Conservation (phyloP, 2,329 filamentous ascomycete genomes). For the Botrytis byssoidea region DNA sequence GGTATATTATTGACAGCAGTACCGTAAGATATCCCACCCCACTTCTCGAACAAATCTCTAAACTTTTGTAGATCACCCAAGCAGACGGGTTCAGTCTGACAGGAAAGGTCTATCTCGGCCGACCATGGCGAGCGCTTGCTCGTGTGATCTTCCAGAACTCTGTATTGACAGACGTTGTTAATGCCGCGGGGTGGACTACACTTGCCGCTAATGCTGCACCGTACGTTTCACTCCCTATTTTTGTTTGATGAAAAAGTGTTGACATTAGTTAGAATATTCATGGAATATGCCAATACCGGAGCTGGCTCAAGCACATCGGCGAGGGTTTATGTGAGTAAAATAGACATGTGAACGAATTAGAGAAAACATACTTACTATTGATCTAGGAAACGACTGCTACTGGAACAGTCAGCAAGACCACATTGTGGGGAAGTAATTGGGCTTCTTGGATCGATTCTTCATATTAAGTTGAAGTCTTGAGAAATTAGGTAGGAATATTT, state of each 20-base stretch:
- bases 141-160: constrained; percentile 51
- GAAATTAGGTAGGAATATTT: neutral
- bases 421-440: constrained; percentile 9
- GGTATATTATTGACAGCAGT: constrained; percentile 15
- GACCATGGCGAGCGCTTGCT: constrained; percentile 50
- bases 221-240: neutral
- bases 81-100: constrained; percentile 25
- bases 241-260: neutral
- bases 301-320: constrained; percentile 13
- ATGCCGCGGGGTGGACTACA: constrained; percentile 47
- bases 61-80: constrained; percentile 24
- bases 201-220: constrained; percentile 26
- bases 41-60: neutral
- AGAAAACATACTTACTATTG: neutral
- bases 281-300: constrained; percentile 15
- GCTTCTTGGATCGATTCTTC: constrained; percentile 10
- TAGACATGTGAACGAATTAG: no score
- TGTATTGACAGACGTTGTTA: constrained; percentile 48
- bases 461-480: neutral
- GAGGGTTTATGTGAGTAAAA: constrained; percentile 4
- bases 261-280: neutral
- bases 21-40: neutral
- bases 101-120: constrained; percentile 49
- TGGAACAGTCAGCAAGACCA: neutral
- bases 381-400: constrained; percentile 11